Conservation (phyloP, 2,329 filamentous ascomycete genomes). For the Mariannaea sp. region DNA sequence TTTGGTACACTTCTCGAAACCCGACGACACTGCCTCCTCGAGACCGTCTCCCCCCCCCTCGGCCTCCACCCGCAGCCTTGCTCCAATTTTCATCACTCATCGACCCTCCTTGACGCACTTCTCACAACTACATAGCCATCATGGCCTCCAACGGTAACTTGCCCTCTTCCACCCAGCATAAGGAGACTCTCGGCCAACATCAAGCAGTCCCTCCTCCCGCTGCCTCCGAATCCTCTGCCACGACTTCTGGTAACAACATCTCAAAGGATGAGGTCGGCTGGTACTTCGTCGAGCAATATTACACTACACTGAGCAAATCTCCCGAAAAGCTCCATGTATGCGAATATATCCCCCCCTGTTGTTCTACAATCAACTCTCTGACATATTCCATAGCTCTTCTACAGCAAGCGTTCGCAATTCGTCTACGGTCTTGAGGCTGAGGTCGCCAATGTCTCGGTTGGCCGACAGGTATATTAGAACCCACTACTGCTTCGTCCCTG, state of each 20-base stretch:
- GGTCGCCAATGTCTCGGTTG: conserved; percentile 82
- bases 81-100: conserved; percentile 25
- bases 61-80: conserved; percentile 26
- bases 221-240: conserved; percentile 40
- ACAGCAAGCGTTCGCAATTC: conserved; percentile 94
- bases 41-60: conserved; percentile 28
- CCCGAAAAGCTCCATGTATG: conserved; percentile 88
- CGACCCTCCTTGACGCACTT: conserved; percentile 20
- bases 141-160: conserved; percentile 65
- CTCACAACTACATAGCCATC: conserved; percentile 34
- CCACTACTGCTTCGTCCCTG: neutral
- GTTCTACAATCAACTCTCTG: conserved; percentile 3
- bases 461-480: conserved; percentile 70
- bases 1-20: conserved; percentile 8
- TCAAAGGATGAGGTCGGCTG: conserved; percentile 95
- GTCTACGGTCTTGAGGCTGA: conserved; percentile 92
- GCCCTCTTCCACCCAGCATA: conserved; percentile 51
- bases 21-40: conserved; percentile 14
- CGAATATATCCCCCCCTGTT: conserved; percentile 20
- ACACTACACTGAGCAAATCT: conserved; percentile 92
- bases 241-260: conserved; percentile 51
- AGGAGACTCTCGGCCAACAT: conserved; percentile 46
- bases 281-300: conserved; percentile 99
- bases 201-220: conserved; percentile 42
- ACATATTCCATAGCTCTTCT: conserved; percentile 70